phyloP scores from a whole-genome alignment of 2,329 filamentous ascomycete species.

The Dryadomyces sulphureus region DNA sequence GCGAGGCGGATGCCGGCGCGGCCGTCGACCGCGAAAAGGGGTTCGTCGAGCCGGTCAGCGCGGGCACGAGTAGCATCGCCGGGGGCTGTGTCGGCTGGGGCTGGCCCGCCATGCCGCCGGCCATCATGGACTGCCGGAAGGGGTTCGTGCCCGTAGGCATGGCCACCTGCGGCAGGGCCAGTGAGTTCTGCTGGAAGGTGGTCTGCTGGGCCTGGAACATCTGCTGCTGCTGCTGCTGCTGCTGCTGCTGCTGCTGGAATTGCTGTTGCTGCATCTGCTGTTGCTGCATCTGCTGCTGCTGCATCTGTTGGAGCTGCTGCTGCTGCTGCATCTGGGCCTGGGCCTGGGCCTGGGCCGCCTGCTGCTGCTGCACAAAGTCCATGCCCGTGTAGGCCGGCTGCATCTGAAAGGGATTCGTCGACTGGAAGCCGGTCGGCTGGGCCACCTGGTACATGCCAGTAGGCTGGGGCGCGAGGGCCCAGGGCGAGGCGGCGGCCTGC shows the following conservation, averaged over 20 bases:
- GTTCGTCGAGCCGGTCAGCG: conserved; percentile 58
- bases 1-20: conserved; percentile 21
- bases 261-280: conserved; percentile 4
- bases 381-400: conserved; percentile 21
- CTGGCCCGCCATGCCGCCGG: too few species aligned
- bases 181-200: not conserved
- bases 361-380: conserved; percentile 17
- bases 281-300: conserved; percentile 31
- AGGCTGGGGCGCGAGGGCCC: too few species aligned
- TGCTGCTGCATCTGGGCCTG: conserved; percentile 73
- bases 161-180: conserved; percentile 17
- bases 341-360: conserved; percentile 43
- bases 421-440: conserved; percentile 25
- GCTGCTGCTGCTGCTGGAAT: conserved; percentile 16
- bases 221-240: conserved; percentile 1
- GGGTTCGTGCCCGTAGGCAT: conserved; percentile 58
- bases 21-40: conserved; percentile 55
- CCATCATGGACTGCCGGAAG: conserved; percentile 83
- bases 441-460: conserved; percentile 21
- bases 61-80: conserved; percentile 11
- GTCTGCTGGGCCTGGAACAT: not conserved
- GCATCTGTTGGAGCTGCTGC: conserved; percentile 23
- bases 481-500: conserved; percentile 21
- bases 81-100: conserved; percentile 31
- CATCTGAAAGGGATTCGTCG: conserved; percentile 26